These are phyloP conservation scores for Nitzschia sp. DNA, from an alignment of 108 stramenopile genomes.

Conservation along the genomic window DNA sequence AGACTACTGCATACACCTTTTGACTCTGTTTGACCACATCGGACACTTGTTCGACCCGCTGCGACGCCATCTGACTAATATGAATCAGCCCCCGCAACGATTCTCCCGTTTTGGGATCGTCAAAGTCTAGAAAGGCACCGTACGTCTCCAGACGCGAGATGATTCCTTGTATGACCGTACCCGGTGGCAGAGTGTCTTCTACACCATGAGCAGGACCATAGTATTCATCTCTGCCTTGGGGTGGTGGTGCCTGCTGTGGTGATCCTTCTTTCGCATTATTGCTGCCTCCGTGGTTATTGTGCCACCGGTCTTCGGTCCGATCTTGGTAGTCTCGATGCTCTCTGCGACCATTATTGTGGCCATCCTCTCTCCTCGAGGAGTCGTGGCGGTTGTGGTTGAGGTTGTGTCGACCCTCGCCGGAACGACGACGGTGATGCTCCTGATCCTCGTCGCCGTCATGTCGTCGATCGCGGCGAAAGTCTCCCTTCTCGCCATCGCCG, in stretches of 20 bases:
- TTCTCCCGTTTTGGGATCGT: constrained; percentile 14
- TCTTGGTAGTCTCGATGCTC: no score
- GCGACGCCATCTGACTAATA: constrained; percentile 54
- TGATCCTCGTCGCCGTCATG: background rate
- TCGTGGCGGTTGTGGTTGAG: background rate
- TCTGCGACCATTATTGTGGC: no score
- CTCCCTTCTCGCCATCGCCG: background rate
- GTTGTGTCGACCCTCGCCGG: background rate
- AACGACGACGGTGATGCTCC: background rate
- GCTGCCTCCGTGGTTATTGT: background rate
- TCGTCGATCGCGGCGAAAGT: background rate
- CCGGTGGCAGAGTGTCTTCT: constrained; percentile 28
- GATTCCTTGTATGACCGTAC: constrained; percentile 54
- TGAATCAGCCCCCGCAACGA: constrained; percentile 57
- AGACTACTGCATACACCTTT: constrained; percentile 47
- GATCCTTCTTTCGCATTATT: background rate
- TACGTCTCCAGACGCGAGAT: constrained; percentile 75
- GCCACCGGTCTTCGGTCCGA: background rate
- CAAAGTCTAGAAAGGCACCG: constrained; percentile 73
- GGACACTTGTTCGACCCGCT: constrained; percentile 58
- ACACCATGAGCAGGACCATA: constrained; percentile 32
- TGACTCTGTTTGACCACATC: constrained; percentile 58
- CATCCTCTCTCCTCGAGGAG: background rate
- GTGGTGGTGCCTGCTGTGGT: background rate
- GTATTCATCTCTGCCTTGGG: background rate